Evolutionary conservation across 164 flowering plant genomes (phyloP), one percentile per base, ranked within the genome.

Genomic region (Nymphaea colorata): DNA sequence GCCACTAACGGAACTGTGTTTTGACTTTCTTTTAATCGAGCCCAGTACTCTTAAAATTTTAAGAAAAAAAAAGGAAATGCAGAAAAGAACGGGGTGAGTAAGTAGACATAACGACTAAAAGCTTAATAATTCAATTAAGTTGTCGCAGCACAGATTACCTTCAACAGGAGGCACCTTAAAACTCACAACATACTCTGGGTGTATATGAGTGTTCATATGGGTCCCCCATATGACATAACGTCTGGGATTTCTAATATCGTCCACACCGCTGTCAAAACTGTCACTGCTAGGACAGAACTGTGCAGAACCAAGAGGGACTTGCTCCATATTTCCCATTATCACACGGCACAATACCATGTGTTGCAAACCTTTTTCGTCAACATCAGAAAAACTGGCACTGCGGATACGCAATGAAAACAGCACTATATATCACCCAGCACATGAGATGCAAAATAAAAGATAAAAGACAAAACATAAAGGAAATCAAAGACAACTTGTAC

Each of bases 181-280:
- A 60, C 81, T 80, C 7, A 87, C 65, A 2, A 83, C 72, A 47
- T 70, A 83, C 68, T 79, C 83, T 0, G 91, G 91, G 70, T 80
- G 72, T 70, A 87, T 75, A 55, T 82, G 85, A 14, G 85, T 76
- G 70, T 85, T 82, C 87, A 79, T 79, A 63, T 82, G 73, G 16
- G 77, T 71, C 61, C 77, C 75, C 89, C 91, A 85, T 1, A 85
- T 71, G 17, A 82, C 75, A 67, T 78, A 84, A 70, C 72, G 82
- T 66, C 66, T 83, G 1, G 89, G 87, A 64, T 68, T 65, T 6
- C 36, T 59, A 36, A 81, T 61, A 64, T 70, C 55, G 64, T 87
- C 88, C 17, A 82, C 86, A 3, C 87, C 91, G 2, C 81, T 75
- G 76, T 87, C 91, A 65, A 80, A 82, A 55, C 78, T 75, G 3